Evolutionary conservation across 129 eudicot genomes (phyloP), one percentile per base, ranked within the genome.

Genomic region (Saposhnikovia divaricata): DNA sequence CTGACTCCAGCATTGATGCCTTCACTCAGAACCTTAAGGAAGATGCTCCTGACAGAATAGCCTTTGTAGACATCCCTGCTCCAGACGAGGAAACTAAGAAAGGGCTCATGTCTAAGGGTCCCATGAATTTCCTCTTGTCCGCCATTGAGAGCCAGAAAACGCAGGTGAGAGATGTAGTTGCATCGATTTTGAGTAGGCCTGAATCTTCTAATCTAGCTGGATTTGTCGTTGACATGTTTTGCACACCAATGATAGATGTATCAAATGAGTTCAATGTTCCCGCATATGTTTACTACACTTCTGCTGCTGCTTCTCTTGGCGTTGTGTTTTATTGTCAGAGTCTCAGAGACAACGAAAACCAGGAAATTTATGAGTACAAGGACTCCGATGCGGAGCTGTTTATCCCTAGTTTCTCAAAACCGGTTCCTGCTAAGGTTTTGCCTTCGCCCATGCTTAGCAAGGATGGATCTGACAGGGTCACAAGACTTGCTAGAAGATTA

Each of bases 181-280:
- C 70, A 1, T 31, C 74, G 0, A 31, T 37, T 38, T 3, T 37
- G 25, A 70, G n/a, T 38, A 44, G 10, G 74, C 12, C 44, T 18
- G 45, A 34, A 39, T 34, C 74, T 37, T 31, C 45, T 15, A 16
- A 18, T 11, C 44, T 70, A 9, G 68, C 9, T 19, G 69, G 68
- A 37, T 27, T 76, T 27, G 25, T 76, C 15, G 11, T 47, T 21
- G 79, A 76, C 68, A 9, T 76, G 23, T 37, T 76, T 9, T 47
- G 27, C 66, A 50, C 63, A 11, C 39, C 39, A 57, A 31, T 76
- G 44, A 50, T 51, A 1, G 79, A 76, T 23, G 43, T 76, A 5
- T 68, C 79, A 2, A 76, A 76, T 34, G 79, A 76, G 68, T 76
- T 76, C 25, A 53, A 21, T 13, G 79, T 51, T 23, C 79, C 68